Base-by-base conservation (phyloP, 1,284 basidiomycete species). In the Pyrrhoderma noxium region DNA sequence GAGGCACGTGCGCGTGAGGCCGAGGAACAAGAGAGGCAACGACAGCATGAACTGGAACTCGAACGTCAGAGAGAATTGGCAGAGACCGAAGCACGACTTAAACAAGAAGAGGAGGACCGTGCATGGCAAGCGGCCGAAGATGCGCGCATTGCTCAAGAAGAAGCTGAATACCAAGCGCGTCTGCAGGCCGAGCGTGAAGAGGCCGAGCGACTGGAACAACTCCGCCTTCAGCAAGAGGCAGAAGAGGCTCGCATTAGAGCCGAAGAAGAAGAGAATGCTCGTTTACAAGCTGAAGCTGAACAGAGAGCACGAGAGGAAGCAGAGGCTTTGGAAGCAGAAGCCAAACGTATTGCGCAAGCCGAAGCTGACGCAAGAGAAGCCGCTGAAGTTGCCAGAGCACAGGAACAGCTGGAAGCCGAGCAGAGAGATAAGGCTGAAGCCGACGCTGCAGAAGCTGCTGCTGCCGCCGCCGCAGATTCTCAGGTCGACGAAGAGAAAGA, bases 401-500 rank as follows among this genome's bases (percentile, higher is more conserved):
- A 19, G 19, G 38, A 23, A 11, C 40, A 19, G 42, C 25, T 14
- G 21, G 18, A 45, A 35, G 45, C 38, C 13, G 47, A 45, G 22
- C 39, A 38, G 2, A 41, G 27, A 13, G 51, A 23, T 25, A 34
- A 42, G n/a, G 45, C 38, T 5, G 40, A 47, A 22, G 49, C 14
- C 9, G 42, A 45, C 3, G 41, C 49, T 39, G 47, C 45, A 23
- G 47, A 36, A 13, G 38, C 18, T 42, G 14, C 47, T 19, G 47
- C 36, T 4, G 40, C 39, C 13, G 21, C 18, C 18, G 47, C 14
- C 47, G 40, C 42, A 14, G 43, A 34, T 8, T 43, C 49, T 18
- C 31, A 43, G 14, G 49, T 35, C 8, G 45, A 53, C 37, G 45
- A 48, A 31, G 51, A 47, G 31, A 37, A 37, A 27, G 25, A 11